Conservation (phyloP, 805 yeast genomes). For the Yamadazyma akitaensis region DNA sequence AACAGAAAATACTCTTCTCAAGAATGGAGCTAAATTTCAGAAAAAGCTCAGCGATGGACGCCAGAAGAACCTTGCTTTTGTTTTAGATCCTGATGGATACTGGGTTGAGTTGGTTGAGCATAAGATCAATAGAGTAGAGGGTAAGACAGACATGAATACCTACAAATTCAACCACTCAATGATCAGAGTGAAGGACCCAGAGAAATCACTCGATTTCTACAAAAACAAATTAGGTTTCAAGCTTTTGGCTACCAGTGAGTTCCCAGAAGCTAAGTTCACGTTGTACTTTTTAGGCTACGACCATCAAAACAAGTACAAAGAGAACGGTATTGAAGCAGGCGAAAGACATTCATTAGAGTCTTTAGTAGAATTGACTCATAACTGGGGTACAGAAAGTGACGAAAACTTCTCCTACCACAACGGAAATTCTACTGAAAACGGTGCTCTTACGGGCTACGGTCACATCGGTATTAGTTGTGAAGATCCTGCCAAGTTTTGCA, state of each 20-base stretch:
- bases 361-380: constrained; percentile 85
- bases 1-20: constrained; percentile 56
- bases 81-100: constrained; percentile 92
- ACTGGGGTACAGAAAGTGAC: constrained; percentile 92
- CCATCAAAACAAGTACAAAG: constrained; percentile 41
- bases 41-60: constrained; percentile 87
- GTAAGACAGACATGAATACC: constrained; percentile 34
- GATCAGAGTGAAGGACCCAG: constrained; percentile 89
- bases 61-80: constrained; percentile 90
- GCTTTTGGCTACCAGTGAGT: constrained; percentile 52
- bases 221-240: constrained; percentile 78
- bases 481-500: constrained; percentile 57
- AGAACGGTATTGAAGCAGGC: constrained; percentile 26
- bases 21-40: constrained; percentile 68
- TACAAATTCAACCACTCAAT: constrained; percentile 80
- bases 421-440: constrained; percentile 58
- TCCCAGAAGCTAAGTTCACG: constrained; percentile 73
- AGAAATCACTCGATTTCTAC: constrained; percentile 73
- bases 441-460: constrained; percentile 77
- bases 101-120: constrained; percentile 89
- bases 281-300: constrained; percentile 82
- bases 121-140: constrained; percentile 39
- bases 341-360: constrained; percentile 50
- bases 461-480: constrained; percentile 74
- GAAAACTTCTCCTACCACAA: constrained; percentile 72